A percentile compares a stretch with the other conserved stretches of the same genome.
phyloP scores from a whole-genome alignment of 169 alveolate genomes.

The Plasmodium malariae region DNA sequence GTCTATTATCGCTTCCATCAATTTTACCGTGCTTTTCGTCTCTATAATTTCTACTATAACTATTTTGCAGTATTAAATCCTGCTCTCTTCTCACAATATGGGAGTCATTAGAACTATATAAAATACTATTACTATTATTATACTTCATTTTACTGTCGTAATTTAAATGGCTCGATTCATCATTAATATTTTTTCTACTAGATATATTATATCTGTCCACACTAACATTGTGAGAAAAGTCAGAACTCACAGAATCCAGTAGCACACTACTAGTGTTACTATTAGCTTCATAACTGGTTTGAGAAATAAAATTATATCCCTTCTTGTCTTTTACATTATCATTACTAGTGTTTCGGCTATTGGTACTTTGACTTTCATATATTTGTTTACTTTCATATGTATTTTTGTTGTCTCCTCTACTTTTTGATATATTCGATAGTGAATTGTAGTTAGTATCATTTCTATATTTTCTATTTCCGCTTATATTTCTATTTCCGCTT shows the following conservation, averaged over 20 bases:
- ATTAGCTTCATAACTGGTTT: slow-evolving; percentile 75
- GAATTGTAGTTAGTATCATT: background rate
- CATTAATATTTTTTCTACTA: slow-evolving; percentile 1
- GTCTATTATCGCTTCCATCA: slow-evolving; percentile 1
- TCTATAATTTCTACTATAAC: background rate
- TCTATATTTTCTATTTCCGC: slow-evolving; percentile 16
- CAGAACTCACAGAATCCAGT: slow-evolving; percentile 55
- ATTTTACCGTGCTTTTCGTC: background rate
- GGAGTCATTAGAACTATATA: slow-evolving; percentile 37
- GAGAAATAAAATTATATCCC: slow-evolving; percentile 62
- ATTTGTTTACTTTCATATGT: background rate
- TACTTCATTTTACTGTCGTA: slow-evolving; percentile 8
- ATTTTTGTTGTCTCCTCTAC: background rate
- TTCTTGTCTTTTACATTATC: slow-evolving; percentile 14
- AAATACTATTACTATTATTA: too few species aligned
- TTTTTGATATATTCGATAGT: background rate
- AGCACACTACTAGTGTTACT: slow-evolving; percentile 56
- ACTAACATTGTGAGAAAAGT: slow-evolving; percentile 32
- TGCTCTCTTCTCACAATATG: slow-evolving; percentile 16
- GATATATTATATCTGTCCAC: slow-evolving; percentile 21
- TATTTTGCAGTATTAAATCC: too few species aligned
- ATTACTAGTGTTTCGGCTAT: background rate
- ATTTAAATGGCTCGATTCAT: slow-evolving; percentile 2
- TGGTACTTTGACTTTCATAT: background rate
- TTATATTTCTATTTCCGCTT: too few species aligned